phyloP scores from a whole-genome alignment of 139 green algal genomes.

The Medakamo hakoo region DNA sequence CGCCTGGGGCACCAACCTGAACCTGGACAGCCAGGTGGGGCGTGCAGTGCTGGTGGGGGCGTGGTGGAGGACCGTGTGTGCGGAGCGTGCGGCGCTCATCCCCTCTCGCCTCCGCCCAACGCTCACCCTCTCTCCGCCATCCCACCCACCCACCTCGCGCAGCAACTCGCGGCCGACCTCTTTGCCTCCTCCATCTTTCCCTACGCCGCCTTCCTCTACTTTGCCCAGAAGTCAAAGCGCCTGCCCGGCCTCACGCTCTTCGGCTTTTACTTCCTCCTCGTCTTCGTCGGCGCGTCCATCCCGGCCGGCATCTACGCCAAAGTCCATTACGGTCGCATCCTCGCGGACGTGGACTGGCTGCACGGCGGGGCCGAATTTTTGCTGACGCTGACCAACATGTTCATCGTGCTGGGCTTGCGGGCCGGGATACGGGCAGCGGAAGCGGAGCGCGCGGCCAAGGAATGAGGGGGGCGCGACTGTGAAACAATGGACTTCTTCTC shows the following conservation, averaged over 20 bases:
- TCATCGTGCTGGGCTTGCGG: conserved; percentile 58
- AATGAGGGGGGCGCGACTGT: too few relatives aligned
- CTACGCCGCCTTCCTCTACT: conserved; percentile 89
- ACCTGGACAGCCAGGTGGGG: too few relatives aligned
- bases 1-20: conserved; percentile 6
- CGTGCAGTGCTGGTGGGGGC: too few relatives aligned
- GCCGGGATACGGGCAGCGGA: conserved; percentile 30
- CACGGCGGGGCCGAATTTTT: conserved; percentile 87
- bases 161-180: conserved; percentile 49
- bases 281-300: conserved; percentile 88
- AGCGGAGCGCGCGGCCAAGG: conserved; percentile 7
- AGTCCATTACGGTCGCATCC: conserved; percentile 47
- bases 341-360: conserved; percentile 94
- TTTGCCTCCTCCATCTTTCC: conserved; percentile 79
- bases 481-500: conserved; percentile 1
- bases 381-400: conserved; percentile 89
- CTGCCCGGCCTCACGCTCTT: conserved; percentile 37
- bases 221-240: conserved; percentile 40
- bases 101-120: not conserved
- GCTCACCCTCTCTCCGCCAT: not conserved
- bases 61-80: too few relatives aligned
- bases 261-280: conserved; percentile 95
- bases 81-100: not conserved
- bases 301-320: conserved; percentile 88
- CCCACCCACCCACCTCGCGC: conserved; percentile 1